These are phyloP conservation scores for Botrytis byssoidea DNA, from an alignment of 2,329 filamentous ascomycete genomes.

Conservation along the genomic window DNA sequence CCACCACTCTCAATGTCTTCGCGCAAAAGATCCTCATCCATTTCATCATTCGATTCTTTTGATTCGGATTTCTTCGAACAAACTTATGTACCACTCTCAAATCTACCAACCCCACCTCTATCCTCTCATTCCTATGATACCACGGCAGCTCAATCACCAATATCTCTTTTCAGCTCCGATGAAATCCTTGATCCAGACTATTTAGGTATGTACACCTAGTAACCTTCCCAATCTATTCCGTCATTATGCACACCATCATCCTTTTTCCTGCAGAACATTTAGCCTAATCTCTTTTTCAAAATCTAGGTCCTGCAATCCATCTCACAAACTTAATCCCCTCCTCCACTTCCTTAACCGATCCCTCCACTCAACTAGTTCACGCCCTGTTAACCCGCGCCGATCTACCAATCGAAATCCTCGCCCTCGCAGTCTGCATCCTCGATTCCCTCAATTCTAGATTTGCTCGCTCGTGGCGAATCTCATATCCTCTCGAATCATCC, in stretches of 20 bases:
- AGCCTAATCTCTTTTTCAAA: conserved; percentile 33
- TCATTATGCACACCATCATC: conserved; percentile 2
- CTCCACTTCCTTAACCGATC: conserved; percentile 57
- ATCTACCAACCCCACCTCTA: conserved; percentile 64
- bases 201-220: conserved; percentile 30
- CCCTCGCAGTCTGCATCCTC: conserved; percentile 64
- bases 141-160: conserved; percentile 26
- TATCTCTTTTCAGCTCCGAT: conserved; percentile 27
- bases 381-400: conserved; percentile 57
- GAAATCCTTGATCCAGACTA: conserved; percentile 35
- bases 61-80: conserved; percentile 53
- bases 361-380: conserved; percentile 60
- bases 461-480: conserved; percentile 59
- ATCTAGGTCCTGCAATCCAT: conserved; percentile 62
- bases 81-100: conserved; percentile 66
- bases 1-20: conserved; percentile 28
- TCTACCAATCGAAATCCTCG: conserved; percentile 60
- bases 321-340: conserved; percentile 65
- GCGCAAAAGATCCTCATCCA: conserved; percentile 27
- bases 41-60: conserved; percentile 37
- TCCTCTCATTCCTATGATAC: conserved; percentile 41
- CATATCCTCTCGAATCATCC: conserved; percentile 49
- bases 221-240: conserved; percentile 22
- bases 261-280: conserved; percentile 11
- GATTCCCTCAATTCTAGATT: conserved; percentile 64